phyloP scores from a whole-genome alignment of 2,329 filamentous ascomycete genomes.

The Sclerotinia borealis region DNA sequence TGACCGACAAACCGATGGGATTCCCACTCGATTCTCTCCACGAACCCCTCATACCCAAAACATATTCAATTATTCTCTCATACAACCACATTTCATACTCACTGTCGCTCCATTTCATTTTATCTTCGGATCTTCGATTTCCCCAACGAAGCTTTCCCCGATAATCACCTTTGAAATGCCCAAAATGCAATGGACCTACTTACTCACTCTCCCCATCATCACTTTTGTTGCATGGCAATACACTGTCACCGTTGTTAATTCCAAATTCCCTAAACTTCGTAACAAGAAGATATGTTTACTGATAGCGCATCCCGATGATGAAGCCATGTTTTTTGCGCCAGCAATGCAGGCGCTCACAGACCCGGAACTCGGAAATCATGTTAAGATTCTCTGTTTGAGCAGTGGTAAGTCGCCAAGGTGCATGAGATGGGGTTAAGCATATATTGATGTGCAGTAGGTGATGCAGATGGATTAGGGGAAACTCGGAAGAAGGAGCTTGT shows the following conservation, averaged over 20 bases:
- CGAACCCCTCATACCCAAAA: not conserved
- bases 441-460: constrained; percentile 43
- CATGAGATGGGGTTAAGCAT: constrained; percentile 1
- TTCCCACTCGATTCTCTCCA: not conserved
- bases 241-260: constrained; percentile 33
- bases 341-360: constrained; percentile 77
- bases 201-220: constrained; percentile 34
- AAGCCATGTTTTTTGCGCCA: constrained; percentile 98
- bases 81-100: not conserved
- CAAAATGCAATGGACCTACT: constrained; percentile 28
- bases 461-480: constrained; percentile 82
- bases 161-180: not conserved
- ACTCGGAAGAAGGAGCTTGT: constrained; percentile 77
- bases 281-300: constrained; percentile 87
- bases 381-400: constrained; percentile 91
- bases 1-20: not conserved
- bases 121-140: not conserved
- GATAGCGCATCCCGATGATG: constrained; percentile 96
- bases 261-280: constrained; percentile 58
- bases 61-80: not conserved
- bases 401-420: constrained; percentile 49
- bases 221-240: constrained; percentile 35
- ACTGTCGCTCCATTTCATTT: not conserved
- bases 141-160: not conserved
- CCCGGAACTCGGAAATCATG: constrained; percentile 75